Percentiles rank a stretch among this genome's conserved stretches.
Conservation (phyloP, 2,329 filamentous ascomycete species). For the Xylaria digitata region DNA sequence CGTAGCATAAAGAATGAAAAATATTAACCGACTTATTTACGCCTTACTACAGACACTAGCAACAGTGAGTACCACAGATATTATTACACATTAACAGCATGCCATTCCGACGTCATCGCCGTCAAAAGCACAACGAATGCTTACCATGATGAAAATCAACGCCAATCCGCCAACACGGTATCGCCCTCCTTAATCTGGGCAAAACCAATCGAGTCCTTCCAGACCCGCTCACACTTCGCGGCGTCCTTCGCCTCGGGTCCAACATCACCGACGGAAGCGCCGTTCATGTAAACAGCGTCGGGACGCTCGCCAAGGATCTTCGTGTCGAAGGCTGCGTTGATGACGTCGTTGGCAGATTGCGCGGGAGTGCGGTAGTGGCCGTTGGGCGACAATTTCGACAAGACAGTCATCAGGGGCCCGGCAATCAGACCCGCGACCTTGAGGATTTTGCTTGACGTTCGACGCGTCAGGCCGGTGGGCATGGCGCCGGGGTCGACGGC, state of each 20-base stretch:
- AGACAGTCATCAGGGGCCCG: slow-evolving; percentile 30
- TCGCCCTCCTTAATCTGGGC: slow-evolving; percentile 47
- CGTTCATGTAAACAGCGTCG: slow-evolving; percentile 52
- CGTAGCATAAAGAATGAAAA: background rate
- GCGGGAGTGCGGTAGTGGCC: slow-evolving; percentile 43
- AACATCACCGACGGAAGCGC: slow-evolving; percentile 35
- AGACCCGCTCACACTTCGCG: slow-evolving; percentile 46
- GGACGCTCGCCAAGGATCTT: slow-evolving; percentile 43
- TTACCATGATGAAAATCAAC: slow-evolving; percentile 16
- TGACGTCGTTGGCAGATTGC: slow-evolving; percentile 49
- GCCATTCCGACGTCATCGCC: background rate
- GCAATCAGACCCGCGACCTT: slow-evolving; percentile 30
- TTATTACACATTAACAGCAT: background rate
- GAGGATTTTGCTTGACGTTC: slow-evolving; percentile 8
- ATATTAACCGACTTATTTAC: background rate
- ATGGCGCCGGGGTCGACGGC: slow-evolving; percentile 53
- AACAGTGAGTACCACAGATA: background rate
- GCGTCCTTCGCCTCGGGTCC: slow-evolving; percentile 47
- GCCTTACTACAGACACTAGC: background rate
- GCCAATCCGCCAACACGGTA: slow-evolving; percentile 47
- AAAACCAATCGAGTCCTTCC: slow-evolving; percentile 47
- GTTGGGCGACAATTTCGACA: slow-evolving; percentile 40
- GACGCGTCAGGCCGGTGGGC: slow-evolving; percentile 43
- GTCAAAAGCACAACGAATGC: background rate
- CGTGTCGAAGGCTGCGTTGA: slow-evolving; percentile 47